Conservation (phyloP, 305 asterid species). For the Fraxinus albicans region DNA sequence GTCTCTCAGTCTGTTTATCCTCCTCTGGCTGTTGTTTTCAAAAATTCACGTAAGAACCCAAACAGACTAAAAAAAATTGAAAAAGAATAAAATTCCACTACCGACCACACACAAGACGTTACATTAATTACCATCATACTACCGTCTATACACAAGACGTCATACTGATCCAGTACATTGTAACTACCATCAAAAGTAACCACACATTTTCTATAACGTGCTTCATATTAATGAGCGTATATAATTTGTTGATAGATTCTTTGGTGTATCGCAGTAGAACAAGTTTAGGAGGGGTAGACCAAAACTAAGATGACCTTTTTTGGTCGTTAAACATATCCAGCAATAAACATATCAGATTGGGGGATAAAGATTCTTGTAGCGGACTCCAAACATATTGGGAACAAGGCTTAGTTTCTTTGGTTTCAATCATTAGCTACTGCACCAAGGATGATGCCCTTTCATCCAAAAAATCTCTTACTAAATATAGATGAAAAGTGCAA, state of each 20-base stretch:
- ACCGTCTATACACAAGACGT: not conserved
- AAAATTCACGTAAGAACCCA: conserved; percentile 9
- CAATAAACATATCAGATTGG: not conserved
- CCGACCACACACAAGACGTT: not conserved
- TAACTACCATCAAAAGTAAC: not conserved
- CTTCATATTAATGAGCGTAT: not conserved
- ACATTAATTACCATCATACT: not conserved
- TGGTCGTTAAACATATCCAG: not conserved
- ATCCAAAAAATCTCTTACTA: not conserved
- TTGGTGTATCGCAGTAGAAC: not conserved
- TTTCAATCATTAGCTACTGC: not conserved
- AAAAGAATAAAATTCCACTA: not conserved
- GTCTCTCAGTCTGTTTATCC: conserved; percentile 48
- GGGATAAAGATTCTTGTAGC: not conserved
- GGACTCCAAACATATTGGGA: not conserved
- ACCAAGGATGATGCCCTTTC: not conserved
- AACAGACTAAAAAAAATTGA: not conserved
- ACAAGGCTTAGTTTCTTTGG: not conserved
- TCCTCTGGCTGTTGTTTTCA: conserved; percentile 51
- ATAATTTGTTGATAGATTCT: not conserved
- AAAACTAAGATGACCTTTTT: not conserved
- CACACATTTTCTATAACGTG: not conserved
- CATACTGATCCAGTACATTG: not conserved
- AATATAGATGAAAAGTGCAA: not conserved
- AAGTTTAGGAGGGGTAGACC: not conserved